Evolutionary conservation across 306 rosid genomes (phyloP), one percentile per base, ranked within the genome.

Genomic region (Vachellia collinsii): DNA sequence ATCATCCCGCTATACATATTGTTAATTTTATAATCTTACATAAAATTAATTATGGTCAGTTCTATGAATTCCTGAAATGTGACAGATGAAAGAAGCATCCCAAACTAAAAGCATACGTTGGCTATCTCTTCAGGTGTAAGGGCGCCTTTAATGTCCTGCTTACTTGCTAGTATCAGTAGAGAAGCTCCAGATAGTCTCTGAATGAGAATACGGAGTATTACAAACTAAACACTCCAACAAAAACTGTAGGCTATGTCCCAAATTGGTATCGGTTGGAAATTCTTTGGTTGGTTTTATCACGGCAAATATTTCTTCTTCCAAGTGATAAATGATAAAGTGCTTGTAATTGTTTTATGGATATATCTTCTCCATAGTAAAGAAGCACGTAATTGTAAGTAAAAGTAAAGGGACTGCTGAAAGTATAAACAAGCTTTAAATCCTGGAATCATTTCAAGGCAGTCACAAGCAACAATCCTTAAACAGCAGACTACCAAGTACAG

Each of bases 91-190:
- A 70, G 71, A 69, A 42, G 0, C 66, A 17, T 29, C 23, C 17
- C 12, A 56, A 10, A 58, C 53, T 47, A 74, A 59, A 61, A 70
- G 37, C 89, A 83, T 84, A 90, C 97, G 79, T 89, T 87, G 16
- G 93, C 92, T 86, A 94, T 90, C 71, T 94, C 97, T 44, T 86
- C 87, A 0, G 96, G 98, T 19, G 88, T 51, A 79, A 94, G 39
- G 39, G 34, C 34, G 34, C 34, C 34, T 29, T 29, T 29, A 29
- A 29, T 29, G 34, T 29, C 34, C 34, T 29, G 34, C 34, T 29
- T 1, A 29, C 2, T 29, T 29, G 34, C 34, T 29, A 2, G 34
- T 29, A 29, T 29, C 34, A 29, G 34, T 29, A 29, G 34, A 29
- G 34, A 29, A 29, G 34, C 34, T 29, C 34, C 34, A 29, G 34